A percentile compares a stretch with the other conserved stretches of the same genome.
phyloP scores from a whole-genome alignment of 1,139 yeast genomes.

The Yamadazyma songkhlaensis region DNA sequence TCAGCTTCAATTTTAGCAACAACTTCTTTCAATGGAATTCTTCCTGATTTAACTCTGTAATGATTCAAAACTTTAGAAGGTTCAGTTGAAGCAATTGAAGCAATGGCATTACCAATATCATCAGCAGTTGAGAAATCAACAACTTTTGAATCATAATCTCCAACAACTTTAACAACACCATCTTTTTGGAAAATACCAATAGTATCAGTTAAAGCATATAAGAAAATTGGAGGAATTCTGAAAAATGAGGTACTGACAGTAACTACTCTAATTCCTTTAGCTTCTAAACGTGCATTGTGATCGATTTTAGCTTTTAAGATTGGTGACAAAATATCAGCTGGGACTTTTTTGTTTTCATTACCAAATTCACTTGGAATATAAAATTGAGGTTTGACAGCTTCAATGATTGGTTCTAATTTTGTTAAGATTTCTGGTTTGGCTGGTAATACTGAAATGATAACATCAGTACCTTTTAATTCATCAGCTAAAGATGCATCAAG shows the following conservation, averaged over 20 bases:
- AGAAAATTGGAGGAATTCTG: conserved; percentile 36
- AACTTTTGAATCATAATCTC: conserved; percentile 10
- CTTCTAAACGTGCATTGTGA: conserved; percentile 41
- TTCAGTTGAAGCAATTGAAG: conserved; percentile 35
- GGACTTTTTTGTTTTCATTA: conserved; percentile 27
- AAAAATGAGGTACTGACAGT: conserved; percentile 47
- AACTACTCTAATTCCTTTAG: conserved; percentile 51
- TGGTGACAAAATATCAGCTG: conserved; percentile 27
- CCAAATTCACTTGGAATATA: conserved; percentile 68
- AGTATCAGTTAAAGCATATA: conserved; percentile 31
- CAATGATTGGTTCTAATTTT: conserved; percentile 31
- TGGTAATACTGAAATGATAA: conserved; percentile 43
- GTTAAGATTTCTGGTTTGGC: conserved; percentile 22
- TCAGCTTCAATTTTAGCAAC: conserved; percentile 40
- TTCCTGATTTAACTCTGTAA: conserved; percentile 44
- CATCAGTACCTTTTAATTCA: conserved; percentile 49
- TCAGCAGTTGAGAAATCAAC: conserved; percentile 30
- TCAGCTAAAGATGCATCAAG: conserved; percentile 16
- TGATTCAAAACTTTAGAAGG: conserved; percentile 42
- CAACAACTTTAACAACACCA: conserved; percentile 36
- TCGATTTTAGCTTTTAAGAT: conserved; percentile 35
- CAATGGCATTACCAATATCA: conserved; percentile 51
- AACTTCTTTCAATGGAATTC: conserved; percentile 35
- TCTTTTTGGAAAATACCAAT: conserved; percentile 35
- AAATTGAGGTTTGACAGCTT: conserved; percentile 45